Evolutionary conservation across 257 asterid species (phyloP).

Genomic region (Solanum verrucosum): DNA sequence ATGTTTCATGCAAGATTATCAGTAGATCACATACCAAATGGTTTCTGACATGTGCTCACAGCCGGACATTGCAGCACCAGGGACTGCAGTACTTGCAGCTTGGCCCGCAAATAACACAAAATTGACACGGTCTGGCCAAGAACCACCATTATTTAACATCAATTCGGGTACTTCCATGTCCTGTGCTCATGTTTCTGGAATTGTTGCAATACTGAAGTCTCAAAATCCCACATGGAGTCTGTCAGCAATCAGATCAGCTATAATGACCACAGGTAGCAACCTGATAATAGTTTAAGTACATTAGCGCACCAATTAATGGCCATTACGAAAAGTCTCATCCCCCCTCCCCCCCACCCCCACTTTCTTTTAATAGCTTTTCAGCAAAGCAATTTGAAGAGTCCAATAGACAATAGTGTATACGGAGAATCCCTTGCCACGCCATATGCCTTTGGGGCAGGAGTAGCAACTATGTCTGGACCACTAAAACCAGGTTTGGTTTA

Average conservation of each 20-base stretch:
- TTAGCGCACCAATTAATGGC: neutral
- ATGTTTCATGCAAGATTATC: neutral
- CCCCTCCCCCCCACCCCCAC: neutral
- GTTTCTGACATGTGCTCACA: neutral
- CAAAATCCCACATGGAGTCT: neutral
- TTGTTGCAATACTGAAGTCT: neutral
- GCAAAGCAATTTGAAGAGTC: neutral
- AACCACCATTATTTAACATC: neutral
- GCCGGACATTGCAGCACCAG: neutral
- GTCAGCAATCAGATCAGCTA: neutral
- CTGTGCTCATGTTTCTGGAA: neutral
- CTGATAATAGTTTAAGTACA: neutral
- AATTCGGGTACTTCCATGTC: neutral
- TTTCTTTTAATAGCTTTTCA: neutral
- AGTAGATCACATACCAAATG: neutral
- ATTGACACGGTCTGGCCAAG: neutral
- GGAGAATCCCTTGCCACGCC: neutral
- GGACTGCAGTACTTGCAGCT: neutral
- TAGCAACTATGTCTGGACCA: neutral
- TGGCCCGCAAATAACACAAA: neutral
- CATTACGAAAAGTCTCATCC: neutral
- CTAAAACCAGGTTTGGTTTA: neutral
- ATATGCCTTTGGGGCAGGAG: neutral
- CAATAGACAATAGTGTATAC: neutral
- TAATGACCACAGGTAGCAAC: neutral